Evolutionary conservation across 139 green algal genomes (phyloP).

Genomic region (Edaphochlamys debaryana): DNA sequence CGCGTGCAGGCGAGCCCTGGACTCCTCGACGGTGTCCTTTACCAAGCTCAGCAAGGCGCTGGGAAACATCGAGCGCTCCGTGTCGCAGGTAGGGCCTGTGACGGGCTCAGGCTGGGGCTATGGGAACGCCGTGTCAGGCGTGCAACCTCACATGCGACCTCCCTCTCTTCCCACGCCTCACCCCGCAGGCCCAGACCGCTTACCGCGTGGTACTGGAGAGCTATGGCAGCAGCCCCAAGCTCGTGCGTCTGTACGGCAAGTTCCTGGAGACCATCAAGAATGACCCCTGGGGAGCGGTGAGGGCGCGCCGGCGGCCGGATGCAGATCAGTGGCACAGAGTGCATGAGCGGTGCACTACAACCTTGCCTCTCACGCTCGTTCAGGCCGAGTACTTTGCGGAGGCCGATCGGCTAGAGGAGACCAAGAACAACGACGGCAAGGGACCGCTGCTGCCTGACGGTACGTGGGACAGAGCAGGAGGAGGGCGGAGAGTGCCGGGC

Average conservation of each 20-base stretch:
- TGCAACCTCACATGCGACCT: too few relatives aligned
- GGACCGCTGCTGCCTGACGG: conserved; percentile 31
- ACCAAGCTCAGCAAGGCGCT: conserved; percentile 14
- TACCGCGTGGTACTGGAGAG: conserved; percentile 58
- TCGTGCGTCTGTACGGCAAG: conserved; percentile 61
- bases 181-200: conserved; percentile 8
- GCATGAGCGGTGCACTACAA: too few relatives aligned
- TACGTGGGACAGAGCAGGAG: not conserved
- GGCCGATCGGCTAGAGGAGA: conserved; percentile 9
- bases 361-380: too few relatives aligned
- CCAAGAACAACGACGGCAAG: not conserved
- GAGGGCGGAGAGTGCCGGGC: too few relatives aligned
- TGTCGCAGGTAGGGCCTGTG: conserved; percentile 13
- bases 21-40: conserved; percentile 14
- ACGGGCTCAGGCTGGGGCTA: too few relatives aligned
- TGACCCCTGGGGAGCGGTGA: conserved; percentile 46
- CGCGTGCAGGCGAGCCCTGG: conserved; percentile 1
- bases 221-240: conserved; percentile 54
- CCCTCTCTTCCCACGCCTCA: too few relatives aligned
- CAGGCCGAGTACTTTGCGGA: not conserved
- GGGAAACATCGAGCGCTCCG: conserved; percentile 14
- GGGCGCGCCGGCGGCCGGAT: too few relatives aligned
- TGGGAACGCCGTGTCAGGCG: too few relatives aligned
- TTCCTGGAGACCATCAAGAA: conserved; percentile 66
- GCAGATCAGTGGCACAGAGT: too few relatives aligned